Evolutionary conservation across 202 grass and related monocot genomes (phyloP), one percentile per base, ranked within the genome.

Genomic region (Musa balbisiana): DNA sequence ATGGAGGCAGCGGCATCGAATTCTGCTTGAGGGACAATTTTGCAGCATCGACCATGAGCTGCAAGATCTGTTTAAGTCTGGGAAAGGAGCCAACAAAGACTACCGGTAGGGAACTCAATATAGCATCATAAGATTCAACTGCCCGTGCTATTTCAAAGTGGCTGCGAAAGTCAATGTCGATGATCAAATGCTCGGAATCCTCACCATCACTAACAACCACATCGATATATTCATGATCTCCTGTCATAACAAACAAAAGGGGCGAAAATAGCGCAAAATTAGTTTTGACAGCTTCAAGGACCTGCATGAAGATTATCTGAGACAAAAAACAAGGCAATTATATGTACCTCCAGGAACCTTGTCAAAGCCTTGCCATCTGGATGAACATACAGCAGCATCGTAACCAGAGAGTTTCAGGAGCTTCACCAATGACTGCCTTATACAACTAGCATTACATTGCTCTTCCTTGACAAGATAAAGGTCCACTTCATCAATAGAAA

Each of bases 141-240:
- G 90, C 93, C 72, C 90, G 78, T 59, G 93, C 93, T 77, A 97
- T 97, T 83, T 97, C 93, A 81, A 97, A 97, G 82, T 97, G 94
- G 79, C 84, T 97, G 78, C 84, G 89, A 73, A 97, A 97, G 72
- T 97, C 94, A 8, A 93, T 93, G 33, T 97, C 94, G 27, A 97
- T 67, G 49, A 97, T 91, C 69, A 97, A 50, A 69, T 84, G 93
- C 64, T 93, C 83, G 17, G 67, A 72, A 10, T 23, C 69, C 0
- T 15, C 56, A 22, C 70, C n/a, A 64, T 64, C 76, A 9, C 74
- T 80, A 1, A 73, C 55, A 75, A 89, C 72, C 3, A 93, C 83
- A 81, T 93, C 88, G 19, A 97, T 86, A 23, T 97, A 97, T 75
- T 97, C 90, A 73, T 91, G 87, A 53, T 97, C 90, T 82, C 90